Base-by-base conservation (phyloP, 1,139 yeast genomes). In the Pichia sp. region DNA sequence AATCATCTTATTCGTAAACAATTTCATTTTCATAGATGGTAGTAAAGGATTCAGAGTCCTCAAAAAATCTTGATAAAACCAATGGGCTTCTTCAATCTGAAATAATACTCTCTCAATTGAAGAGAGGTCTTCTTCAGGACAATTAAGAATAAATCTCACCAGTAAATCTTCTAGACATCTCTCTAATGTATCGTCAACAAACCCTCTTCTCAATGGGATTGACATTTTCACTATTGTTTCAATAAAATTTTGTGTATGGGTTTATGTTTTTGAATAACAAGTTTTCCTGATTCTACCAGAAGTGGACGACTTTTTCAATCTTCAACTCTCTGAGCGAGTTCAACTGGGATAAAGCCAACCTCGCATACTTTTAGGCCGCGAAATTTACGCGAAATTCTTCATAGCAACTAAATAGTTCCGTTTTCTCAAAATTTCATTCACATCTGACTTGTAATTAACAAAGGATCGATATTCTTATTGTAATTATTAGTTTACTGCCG, bases 31-130 rank as follows among this genome's bases (percentile, higher is more conserved):
- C 72, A 89, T 67, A 1, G 75, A 60, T 4, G 97, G 98, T 49
- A 91, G 68, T 24, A 72, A 62, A 2, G 94, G 93, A 58, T 86
- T 83, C 54, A 80, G 66, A 36, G 74, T 77, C 30, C 91, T 74
- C 14, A 83, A 71, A 56, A 83, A 89, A 62, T 93, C 99, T 37
- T 85, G 77, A 60, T 89, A 93, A 60, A 84, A 93, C 98, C 98
- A 93, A 56, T 88, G 96, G 2, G 98, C 98, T 62, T 93, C 98
- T 68, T 93, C 99, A 33, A 93, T 80, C 59, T 89, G 96, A 66
- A 93, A 93, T 56, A 88, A 77, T 28, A 89, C 83, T 56, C 98
- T 71, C 53, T 88, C 96, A 36, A 84, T 77, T 18, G 91, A 75
- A 25, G 91, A 78, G 41, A 89, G 66, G 60, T 91, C 98, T 58